phyloP scores from a whole-genome alignment of 306 rosid genomes.

The Betula pendula region DNA sequence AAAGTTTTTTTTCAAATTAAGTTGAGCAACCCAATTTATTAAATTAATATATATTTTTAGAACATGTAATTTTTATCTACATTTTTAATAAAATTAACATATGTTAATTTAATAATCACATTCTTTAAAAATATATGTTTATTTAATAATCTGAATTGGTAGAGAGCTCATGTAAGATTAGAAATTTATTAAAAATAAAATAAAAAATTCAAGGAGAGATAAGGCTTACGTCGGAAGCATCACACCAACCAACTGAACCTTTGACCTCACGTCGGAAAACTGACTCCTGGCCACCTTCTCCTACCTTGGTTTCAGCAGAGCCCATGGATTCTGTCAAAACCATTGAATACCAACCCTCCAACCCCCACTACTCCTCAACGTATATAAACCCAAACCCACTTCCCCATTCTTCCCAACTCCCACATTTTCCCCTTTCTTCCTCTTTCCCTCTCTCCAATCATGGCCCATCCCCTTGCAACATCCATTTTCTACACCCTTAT shows the following conservation, averaged over 20 bases:
- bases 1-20: too few relatives aligned
- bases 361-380: neutral
- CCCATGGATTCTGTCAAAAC: slow-evolving; percentile 36
- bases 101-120: too few relatives aligned
- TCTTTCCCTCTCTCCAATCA: slow-evolving; percentile 2
- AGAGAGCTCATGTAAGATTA: too few relatives aligned
- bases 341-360: slow-evolving; percentile 30
- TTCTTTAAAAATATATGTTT: too few relatives aligned
- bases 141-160: too few relatives aligned
- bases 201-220: neutral
- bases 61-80: too few relatives aligned
- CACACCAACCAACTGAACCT: slow-evolving; percentile 24
- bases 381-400: slow-evolving; percentile 15
- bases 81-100: too few relatives aligned
- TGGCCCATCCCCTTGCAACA: slow-evolving; percentile 36
- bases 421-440: neutral
- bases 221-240: neutral
- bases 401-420: slow-evolving; percentile 6
- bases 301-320: slow-evolving; percentile 30
- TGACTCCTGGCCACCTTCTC: neutral
- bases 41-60: too few relatives aligned
- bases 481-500: slow-evolving; percentile 32
- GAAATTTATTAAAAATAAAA: too few relatives aligned
- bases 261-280: neutral
- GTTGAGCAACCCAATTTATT: too few relatives aligned